These are phyloP conservation scores for Begonia loranthoides DNA, from an alignment of 306 rosid species.

Conservation along the genomic window DNA sequence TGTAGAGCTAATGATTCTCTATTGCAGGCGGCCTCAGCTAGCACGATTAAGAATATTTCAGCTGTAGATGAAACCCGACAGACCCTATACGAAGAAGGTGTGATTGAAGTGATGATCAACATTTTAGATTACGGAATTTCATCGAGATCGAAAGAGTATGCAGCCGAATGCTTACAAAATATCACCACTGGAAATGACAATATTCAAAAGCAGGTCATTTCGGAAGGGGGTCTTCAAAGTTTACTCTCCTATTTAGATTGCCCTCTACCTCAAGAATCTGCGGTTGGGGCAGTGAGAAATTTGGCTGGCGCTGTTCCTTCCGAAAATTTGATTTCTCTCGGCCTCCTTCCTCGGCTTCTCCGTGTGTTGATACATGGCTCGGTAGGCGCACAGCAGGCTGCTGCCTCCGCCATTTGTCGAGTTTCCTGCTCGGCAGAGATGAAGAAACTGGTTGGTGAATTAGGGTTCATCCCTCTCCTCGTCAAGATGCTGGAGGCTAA, in stretches of 20 bases:
- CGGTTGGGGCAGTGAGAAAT: slow-evolving; percentile 72
- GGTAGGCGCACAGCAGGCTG: slow-evolving; percentile 70
- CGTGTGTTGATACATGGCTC: slow-evolving; percentile 71
- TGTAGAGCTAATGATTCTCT: slow-evolving; percentile 75
- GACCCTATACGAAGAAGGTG: slow-evolving; percentile 69
- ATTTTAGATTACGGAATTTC: slow-evolving; percentile 62
- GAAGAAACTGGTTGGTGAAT: slow-evolving; percentile 71
- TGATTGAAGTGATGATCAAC: slow-evolving; percentile 53
- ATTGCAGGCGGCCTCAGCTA: slow-evolving; percentile 73
- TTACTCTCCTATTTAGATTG: slow-evolving; percentile 62
- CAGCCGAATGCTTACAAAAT: slow-evolving; percentile 91
- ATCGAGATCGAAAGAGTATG: slow-evolving; percentile 74
- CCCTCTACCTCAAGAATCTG: slow-evolving; percentile 79
- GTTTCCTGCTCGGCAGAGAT: slow-evolving; percentile 54
- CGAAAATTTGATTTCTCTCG: slow-evolving; percentile 49
- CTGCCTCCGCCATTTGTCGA: slow-evolving; percentile 45
- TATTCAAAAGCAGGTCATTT: slow-evolving; percentile 46
- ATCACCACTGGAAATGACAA: slow-evolving; percentile 80
- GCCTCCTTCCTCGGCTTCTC: slow-evolving; percentile 47
- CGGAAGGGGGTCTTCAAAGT: slow-evolving; percentile 62
- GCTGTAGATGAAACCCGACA: slow-evolving; percentile 72
- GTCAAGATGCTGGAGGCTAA: slow-evolving; percentile 75
- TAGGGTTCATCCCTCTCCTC: slow-evolving; percentile 62
- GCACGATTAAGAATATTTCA: slow-evolving; percentile 71
- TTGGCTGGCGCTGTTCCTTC: slow-evolving; percentile 44